These are phyloP conservation scores for Triticum timopheevii DNA, from an alignment of 176 grass and related monocot genomes.

Conservation along the genomic window DNA sequence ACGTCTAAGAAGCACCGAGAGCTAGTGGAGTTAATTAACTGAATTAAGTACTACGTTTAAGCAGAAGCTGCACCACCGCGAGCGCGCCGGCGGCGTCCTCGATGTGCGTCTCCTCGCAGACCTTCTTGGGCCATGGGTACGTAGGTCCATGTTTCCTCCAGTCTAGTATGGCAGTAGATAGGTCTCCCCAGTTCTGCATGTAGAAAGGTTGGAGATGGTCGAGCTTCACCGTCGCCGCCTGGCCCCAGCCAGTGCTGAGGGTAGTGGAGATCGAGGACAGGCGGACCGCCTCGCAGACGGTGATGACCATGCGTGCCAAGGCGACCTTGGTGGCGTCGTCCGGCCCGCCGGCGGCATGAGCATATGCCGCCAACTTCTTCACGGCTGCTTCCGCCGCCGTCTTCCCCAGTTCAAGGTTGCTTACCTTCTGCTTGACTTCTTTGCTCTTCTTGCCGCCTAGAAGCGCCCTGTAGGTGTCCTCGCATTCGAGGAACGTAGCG, in stretches of 20 bases:
- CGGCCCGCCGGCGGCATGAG: not conserved
- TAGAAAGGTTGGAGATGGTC: not conserved
- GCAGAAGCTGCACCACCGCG: too few species aligned
- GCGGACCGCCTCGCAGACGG: not conserved
- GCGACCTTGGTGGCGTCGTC: not conserved
- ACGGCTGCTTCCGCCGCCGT: not conserved
- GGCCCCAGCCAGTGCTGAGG: not conserved
- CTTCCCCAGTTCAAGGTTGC: not conserved
- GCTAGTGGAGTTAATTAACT: too few species aligned
- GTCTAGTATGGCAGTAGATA: not conserved
- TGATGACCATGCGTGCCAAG: not conserved
- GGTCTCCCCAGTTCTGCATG: not conserved
- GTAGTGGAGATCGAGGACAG: not conserved
- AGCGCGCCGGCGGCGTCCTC: too few species aligned
- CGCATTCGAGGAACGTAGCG: not conserved
- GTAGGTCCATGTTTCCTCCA: not conserved
- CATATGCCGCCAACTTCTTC: not conserved
- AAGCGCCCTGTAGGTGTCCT: not conserved
- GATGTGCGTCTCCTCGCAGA: fast-evolving
- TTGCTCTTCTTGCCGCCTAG: not conserved
- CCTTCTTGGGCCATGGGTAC: not conserved
- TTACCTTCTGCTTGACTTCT: not conserved
- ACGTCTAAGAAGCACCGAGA: too few species aligned
- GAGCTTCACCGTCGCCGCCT: not conserved
- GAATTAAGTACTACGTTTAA: too few species aligned